Conservation (phyloP, 2,329 filamentous ascomycete species). For the Pseudovirgaria hyperparasitica region DNA sequence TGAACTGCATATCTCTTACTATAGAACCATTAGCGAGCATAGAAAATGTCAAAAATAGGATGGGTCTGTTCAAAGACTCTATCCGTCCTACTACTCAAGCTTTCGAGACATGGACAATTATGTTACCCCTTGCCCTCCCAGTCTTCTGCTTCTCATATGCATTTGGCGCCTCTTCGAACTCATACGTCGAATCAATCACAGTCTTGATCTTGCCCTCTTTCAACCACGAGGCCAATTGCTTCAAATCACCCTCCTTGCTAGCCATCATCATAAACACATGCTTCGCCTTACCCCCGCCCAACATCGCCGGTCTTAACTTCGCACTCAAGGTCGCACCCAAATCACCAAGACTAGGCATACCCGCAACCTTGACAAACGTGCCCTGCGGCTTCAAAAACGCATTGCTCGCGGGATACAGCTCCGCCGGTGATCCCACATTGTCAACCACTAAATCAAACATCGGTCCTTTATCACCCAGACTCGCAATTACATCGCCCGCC, state of each 20-base stretch:
- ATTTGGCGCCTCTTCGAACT: constrained; percentile 42
- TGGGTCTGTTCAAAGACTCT: too few species aligned
- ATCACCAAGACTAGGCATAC: constrained; percentile 8
- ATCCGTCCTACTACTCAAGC: too few species aligned
- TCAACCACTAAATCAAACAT: constrained; percentile 45
- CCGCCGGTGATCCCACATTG: constrained; percentile 38
- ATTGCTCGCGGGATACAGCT: constrained; percentile 41
- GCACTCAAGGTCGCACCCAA: constrained; percentile 22
- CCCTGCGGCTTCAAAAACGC: constrained; percentile 37
- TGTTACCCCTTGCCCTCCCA: constrained; percentile 44
- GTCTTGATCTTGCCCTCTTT: constrained; percentile 44
- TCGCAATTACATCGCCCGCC: constrained; percentile 32
- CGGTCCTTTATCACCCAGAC: constrained; percentile 34
- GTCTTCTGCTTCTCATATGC: constrained; percentile 47
- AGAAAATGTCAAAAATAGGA: too few species aligned
- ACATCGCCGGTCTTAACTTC: constrained; percentile 29
- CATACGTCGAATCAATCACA: constrained; percentile 42
- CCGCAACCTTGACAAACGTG: constrained; percentile 30
- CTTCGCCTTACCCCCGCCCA: constrained; percentile 39
- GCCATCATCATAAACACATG: constrained; percentile 27
- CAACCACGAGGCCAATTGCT: constrained; percentile 41
- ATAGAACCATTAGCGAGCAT: too few species aligned
- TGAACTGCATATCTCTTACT: too few species aligned
- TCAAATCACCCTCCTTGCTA: constrained; percentile 32
- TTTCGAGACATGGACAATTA: constrained; percentile 37